phyloP scores from a whole-genome alignment of 2,329 filamentous ascomycete species.

The Mycosphaerella sp. region DNA sequence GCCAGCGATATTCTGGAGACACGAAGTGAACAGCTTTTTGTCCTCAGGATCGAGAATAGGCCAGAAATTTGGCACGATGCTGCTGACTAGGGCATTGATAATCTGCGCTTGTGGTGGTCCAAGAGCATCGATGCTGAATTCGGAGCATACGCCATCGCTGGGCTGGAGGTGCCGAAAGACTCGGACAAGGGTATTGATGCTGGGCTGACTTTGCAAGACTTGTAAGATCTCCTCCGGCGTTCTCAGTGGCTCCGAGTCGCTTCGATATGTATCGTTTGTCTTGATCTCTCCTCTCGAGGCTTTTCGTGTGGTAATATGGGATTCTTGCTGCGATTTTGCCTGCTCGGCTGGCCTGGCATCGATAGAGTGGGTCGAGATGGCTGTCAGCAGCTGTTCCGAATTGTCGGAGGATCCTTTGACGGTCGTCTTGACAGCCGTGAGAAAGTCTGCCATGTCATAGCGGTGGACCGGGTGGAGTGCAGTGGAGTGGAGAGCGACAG shows the following conservation, averaged over 20 bases:
- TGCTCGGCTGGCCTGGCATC: neutral
- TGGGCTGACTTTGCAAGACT: conserved; percentile 38
- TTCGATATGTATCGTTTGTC: no score
- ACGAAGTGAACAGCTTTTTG: conserved; percentile 51
- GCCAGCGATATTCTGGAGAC: conserved; percentile 67
- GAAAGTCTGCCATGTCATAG: conserved; percentile 43
- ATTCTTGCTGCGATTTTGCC: conserved; percentile 1
- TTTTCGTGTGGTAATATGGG: neutral
- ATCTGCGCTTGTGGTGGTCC: conserved; percentile 66
- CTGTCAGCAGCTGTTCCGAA: conserved; percentile 8
- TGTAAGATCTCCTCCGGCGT: conserved; percentile 28
- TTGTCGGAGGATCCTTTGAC: conserved; percentile 7
- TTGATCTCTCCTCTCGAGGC: neutral
- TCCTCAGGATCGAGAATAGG: conserved; percentile 45
- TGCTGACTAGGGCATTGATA: conserved; percentile 64
- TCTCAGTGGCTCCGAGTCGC: neutral
- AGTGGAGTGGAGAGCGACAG: no score
- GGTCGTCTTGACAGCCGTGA: conserved; percentile 44
- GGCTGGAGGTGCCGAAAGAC: conserved; percentile 14
- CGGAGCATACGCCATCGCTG: conserved; percentile 12
- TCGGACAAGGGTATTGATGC: conserved; percentile 30
- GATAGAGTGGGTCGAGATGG: conserved; percentile 7
- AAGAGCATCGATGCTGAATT: conserved; percentile 56
- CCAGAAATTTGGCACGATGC: conserved; percentile 82
- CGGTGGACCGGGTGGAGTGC: conserved; percentile 1